Evolutionary conservation across 1,139 yeast genomes (phyloP), one percentile per base, ranked within the genome.

Genomic region (Arxiozyma telluris): DNA sequence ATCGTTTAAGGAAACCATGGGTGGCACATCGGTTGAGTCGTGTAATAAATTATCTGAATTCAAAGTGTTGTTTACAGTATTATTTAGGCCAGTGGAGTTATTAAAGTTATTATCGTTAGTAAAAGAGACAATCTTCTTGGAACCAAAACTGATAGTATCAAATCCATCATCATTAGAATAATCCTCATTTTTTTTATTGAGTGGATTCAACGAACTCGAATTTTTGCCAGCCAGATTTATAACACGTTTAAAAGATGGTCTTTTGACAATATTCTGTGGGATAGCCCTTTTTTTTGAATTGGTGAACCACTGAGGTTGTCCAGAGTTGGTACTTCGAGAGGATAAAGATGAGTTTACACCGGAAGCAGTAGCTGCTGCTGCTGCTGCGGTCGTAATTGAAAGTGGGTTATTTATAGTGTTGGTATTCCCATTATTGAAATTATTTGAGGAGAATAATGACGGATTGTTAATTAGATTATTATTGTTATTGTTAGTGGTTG

Each of bases 1-100:
- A 56, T 83, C 89, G 59, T 78, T 78, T 25, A 83, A 73, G 0
- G 88, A 82, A 55, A 79, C 71, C 4, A 76, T 67, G 0, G 89
- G 90, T n/a, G 88, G 88, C 49, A 68, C 68, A 23, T 68, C 71
- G 27, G 50, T 54, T 5, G 66, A 58, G 52, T 66, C 69, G 21
- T 58, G 54, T n/a, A 63, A 49, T 27, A 63, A 54, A 20, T 59
- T 56, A 12, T 57, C 54, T 6, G 43, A 18, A 17, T 41, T n/a
- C n/a, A 48, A 25, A 22, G 41, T 5, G 30, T 58, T 59, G 20
- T 73, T 23, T 4, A 18, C 25, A 41, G 49, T 47, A 20, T 8
- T 34, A n/a, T 48, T 52, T 64, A 58, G 81, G 53, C 12, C 52
- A 34, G 43, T 55, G 41, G 54, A 38, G 4, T 12, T 34, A 41